These are phyloP conservation scores for Fabrea salina DNA, from an alignment of 169 alveolate species.

Conservation along the genomic window DNA sequence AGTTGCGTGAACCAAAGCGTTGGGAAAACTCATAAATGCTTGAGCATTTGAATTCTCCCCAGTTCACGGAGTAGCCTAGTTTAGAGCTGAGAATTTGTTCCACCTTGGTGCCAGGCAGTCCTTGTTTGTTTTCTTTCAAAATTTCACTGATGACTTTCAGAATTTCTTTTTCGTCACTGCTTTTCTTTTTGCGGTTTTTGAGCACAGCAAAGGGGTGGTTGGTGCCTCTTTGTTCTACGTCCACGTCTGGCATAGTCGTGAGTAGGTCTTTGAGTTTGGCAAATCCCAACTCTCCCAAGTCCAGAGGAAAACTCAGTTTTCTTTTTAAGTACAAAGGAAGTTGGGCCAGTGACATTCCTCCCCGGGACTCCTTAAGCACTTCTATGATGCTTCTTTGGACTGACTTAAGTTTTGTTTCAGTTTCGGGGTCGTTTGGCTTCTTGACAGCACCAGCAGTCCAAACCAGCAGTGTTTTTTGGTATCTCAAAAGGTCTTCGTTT, in stretches of 20 bases:
- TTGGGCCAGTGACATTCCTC: constrained; percentile 62
- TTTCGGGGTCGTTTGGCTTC: constrained; percentile 15
- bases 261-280: constrained; percentile 63
- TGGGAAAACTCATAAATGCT: constrained; percentile 33
- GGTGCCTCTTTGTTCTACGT: constrained; percentile 49
- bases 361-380: constrained; percentile 35
- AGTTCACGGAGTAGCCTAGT: constrained; percentile 21
- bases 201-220: constrained; percentile 64
- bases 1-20: not conserved
- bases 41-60: constrained; percentile 30
- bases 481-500: constrained; percentile 51
- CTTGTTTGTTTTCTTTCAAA: constrained; percentile 30
- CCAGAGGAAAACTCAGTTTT: constrained; percentile 37
- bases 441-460: constrained; percentile 48
- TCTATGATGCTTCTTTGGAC: constrained; percentile 47
- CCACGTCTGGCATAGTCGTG: constrained; percentile 46
- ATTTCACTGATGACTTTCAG: constrained; percentile 27
- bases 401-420: constrained; percentile 33
- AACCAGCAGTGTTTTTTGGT: constrained; percentile 56
- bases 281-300: constrained; percentile 54
- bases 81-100: not conserved
- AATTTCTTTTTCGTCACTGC: constrained; percentile 25
- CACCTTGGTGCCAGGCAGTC: constrained; percentile 23
- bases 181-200: constrained; percentile 1
- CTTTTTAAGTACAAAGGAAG: constrained; percentile 47